Percentiles rank a stretch among this genome's conserved stretches.
These are phyloP conservation scores for Coemansia sp. DNA, from an alignment of 192 early-diverging fungal genomes.

Conservation along the genomic window DNA sequence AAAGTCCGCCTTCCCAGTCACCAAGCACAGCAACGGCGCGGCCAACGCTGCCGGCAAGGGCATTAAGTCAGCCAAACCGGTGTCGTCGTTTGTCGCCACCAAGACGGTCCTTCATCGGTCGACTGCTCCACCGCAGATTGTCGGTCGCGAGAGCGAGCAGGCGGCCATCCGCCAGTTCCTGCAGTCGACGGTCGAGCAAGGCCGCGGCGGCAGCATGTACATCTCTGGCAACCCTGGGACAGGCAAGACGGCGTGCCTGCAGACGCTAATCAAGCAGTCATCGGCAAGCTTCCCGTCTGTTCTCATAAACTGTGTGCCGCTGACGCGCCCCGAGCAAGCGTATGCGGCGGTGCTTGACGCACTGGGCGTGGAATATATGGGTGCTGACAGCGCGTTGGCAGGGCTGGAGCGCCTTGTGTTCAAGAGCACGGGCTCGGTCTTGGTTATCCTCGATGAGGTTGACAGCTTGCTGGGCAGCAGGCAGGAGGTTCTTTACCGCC, in stretches of 20 bases:
- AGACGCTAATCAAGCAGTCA: slow-evolving; percentile 53
- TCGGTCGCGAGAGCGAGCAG: slow-evolving; percentile 44
- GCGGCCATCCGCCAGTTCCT: slow-evolving; percentile 32
- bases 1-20: slow-evolving; percentile 30
- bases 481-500: slow-evolving; percentile 79
- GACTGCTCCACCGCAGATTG: slow-evolving; percentile 43
- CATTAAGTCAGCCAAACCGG: slow-evolving; percentile 7
- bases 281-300: slow-evolving; percentile 35
- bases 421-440: slow-evolving; percentile 44
- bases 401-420: slow-evolving; percentile 55
- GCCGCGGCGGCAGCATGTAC: slow-evolving; percentile 64
- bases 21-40: slow-evolving; percentile 18
- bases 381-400: slow-evolving; percentile 48
- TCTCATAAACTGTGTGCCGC: slow-evolving; percentile 83
- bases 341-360: slow-evolving; percentile 65
- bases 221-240: slow-evolving; percentile 90
- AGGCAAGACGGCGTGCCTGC: slow-evolving; percentile 86
- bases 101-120: slow-evolving; percentile 39
- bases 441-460: slow-evolving; percentile 89
- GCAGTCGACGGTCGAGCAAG: slow-evolving; percentile 21
- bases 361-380: slow-evolving; percentile 11
- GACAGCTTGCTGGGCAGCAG: slow-evolving; percentile 78
- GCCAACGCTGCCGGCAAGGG: not conserved
- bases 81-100: slow-evolving; percentile 24
- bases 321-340: slow-evolving; percentile 64